Evolutionary conservation across 192 early-diverging fungal genomes (phyloP).

Genomic region (Backusella circina): DNA sequence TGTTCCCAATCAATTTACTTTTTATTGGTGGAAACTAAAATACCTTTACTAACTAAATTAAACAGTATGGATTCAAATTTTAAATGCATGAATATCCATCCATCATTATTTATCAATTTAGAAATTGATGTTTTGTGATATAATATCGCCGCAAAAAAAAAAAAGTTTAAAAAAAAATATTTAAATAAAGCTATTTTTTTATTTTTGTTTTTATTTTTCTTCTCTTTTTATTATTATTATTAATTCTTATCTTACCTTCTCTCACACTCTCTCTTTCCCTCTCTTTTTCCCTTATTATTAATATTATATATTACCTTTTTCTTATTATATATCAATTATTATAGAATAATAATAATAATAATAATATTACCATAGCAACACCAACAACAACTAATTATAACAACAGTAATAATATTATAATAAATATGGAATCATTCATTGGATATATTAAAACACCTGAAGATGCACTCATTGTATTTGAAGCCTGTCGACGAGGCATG

Average conservation of each 20-base stretch:
- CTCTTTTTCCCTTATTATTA: not conserved
- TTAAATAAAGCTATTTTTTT: conserved; percentile 1
- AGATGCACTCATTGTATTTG: conserved; percentile 84
- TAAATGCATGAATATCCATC: not conserved
- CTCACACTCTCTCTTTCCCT: not conserved
- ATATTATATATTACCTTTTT: not conserved
- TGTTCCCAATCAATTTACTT: not conserved
- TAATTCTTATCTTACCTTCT: not conserved
- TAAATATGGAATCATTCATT: conserved; percentile 74
- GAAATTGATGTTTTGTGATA: conserved; percentile 3
- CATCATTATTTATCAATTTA: not conserved
- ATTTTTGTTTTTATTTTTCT: not conserved
- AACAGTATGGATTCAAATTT: not conserved
- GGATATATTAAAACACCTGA: conserved; percentile 83
- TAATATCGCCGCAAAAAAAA: conserved; percentile 2
- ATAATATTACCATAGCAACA: not conserved
- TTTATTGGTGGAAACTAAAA: conserved; percentile 2
- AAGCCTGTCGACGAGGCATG: conserved; percentile 78
- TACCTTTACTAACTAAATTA: not conserved
- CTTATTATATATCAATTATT: not conserved
- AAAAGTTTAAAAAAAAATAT: not conserved
- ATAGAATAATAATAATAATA: not conserved
- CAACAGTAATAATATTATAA: not conserved
- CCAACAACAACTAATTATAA: not conserved
- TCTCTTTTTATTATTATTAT: not conserved